Conservation (phyloP, 1,284 basidiomycete genomes). For the Marasmius fiardii region DNA sequence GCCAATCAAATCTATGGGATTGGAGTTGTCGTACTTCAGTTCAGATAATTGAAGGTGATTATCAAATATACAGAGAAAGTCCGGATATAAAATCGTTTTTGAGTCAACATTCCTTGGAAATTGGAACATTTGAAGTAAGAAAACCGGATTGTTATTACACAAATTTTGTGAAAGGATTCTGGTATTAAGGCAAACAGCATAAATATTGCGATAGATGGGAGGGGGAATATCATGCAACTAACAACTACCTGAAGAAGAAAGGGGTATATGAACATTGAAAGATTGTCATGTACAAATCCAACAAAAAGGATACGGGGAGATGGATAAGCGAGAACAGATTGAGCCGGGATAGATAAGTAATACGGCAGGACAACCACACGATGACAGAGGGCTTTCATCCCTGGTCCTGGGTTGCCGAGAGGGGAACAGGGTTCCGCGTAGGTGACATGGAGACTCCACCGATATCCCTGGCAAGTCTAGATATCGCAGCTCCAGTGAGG, state of each 20-base stretch:
- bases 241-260: not conserved
- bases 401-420: no score
- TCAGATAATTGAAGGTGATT: conserved; percentile 42
- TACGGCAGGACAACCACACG: not conserved
- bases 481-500: conserved; percentile 64
- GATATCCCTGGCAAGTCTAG: conserved; percentile 58
- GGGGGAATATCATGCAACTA: not conserved
- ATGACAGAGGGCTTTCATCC: not conserved
- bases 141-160: no score
- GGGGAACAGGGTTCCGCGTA: not conserved
- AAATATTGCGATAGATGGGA: conserved; percentile 10
- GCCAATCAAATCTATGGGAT: conserved; percentile 83
- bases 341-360: not conserved
- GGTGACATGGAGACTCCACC: conserved; percentile 18
- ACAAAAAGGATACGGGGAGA: not conserved
- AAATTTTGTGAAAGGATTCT: not conserved
- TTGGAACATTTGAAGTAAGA: no score
- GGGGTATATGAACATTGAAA: not conserved
- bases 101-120: no score
- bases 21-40: conserved; percentile 92
- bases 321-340: not conserved
- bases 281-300: not conserved
- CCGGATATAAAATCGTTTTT: no score
- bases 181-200: not conserved
- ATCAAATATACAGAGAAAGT: not conserved